Conservation (phyloP, 2,329 filamentous ascomycete genomes). For the Colletotrichum chrysophilum region DNA sequence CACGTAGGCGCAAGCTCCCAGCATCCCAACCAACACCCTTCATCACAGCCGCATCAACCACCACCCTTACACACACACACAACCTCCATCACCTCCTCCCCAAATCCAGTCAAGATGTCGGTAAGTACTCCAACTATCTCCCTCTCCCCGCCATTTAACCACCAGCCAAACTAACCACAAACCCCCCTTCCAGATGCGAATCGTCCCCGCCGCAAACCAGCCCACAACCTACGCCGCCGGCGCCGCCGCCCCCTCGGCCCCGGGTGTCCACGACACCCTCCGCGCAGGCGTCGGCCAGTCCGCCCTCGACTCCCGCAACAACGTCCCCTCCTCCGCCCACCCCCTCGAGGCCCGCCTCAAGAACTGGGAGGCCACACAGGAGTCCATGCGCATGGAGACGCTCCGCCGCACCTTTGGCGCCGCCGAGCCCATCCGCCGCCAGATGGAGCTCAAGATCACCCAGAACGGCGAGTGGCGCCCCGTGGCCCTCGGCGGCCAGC, state of each 20-base stretch:
- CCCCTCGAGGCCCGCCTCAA: conserved; percentile 90
- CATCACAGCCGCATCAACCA: neutral
- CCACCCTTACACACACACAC: neutral
- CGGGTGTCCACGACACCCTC: conserved; percentile 91
- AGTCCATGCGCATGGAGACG: conserved; percentile 84
- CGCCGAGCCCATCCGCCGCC: conserved; percentile 87
- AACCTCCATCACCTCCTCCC: neutral
- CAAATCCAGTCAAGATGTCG: conserved; percentile 46
- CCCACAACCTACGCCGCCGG: conserved; percentile 69
- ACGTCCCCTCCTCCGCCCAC: conserved; percentile 62
- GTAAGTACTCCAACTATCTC: conserved; percentile 35
- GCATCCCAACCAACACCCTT: neutral
- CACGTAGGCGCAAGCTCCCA: conserved; percentile 22
- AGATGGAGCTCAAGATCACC: conserved; percentile 94
- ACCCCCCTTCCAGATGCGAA: conserved; percentile 66
- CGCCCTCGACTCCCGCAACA: conserved; percentile 51
- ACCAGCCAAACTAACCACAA: neutral
- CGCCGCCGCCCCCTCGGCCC: conserved; percentile 84
- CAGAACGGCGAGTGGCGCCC: conserved; percentile 82
- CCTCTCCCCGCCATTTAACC: neutral
- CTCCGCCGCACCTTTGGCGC: conserved; percentile 89
- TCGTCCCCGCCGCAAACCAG: conserved; percentile 76
- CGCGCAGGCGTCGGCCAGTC: conserved; percentile 80
- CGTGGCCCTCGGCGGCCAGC: conserved; percentile 66
- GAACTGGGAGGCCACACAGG: conserved; percentile 90